These are phyloP conservation scores for Cenchrus fungigraminus DNA, from an alignment of 176 grass and related monocot genomes.

Conservation along the genomic window DNA sequence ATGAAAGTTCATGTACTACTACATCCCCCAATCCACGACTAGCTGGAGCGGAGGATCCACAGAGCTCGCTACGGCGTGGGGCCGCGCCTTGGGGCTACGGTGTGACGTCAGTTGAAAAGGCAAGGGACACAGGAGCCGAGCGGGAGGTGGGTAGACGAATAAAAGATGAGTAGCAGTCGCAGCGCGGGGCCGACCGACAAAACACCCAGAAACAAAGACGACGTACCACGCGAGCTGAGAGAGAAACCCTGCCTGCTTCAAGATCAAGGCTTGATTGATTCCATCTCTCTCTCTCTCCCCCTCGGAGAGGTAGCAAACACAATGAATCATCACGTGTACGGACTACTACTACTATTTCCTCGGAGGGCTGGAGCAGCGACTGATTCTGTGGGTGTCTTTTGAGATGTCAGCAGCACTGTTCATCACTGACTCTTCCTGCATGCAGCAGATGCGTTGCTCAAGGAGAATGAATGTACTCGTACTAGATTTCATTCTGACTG, in stretches of 20 bases:
- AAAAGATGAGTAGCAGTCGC: not conserved
- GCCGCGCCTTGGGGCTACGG: not conserved
- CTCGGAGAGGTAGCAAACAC: not conserved
- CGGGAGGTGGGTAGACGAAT: not conserved
- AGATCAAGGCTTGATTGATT: too few relatives aligned
- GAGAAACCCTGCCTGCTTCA: not conserved
- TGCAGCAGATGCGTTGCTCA: not conserved
- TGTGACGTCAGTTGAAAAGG: constrained; percentile 44
- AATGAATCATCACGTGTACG: constrained; percentile 46
- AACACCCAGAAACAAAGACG: constrained; percentile 29
- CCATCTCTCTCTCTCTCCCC: too few relatives aligned
- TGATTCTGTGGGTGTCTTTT: constrained; percentile 44
- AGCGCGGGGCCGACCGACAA: constrained; percentile 21
- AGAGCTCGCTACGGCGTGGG: not conserved
- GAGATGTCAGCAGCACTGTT: constrained; percentile 24
- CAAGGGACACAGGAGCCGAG: not conserved
- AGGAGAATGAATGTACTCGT: constrained; percentile 7
- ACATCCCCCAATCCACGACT: too few relatives aligned
- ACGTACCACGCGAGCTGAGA: not conserved
- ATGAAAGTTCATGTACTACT: too few relatives aligned
- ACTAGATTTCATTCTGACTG: constrained; percentile 48
- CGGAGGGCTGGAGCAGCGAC: not conserved
- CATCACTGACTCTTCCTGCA: constrained; percentile 5
- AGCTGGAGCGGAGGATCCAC: constrained; percentile 12
- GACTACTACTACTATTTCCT: constrained; percentile 6